Conservation (phyloP, 176 grass and related monocot genomes). For the Ananas comosus region DNA sequence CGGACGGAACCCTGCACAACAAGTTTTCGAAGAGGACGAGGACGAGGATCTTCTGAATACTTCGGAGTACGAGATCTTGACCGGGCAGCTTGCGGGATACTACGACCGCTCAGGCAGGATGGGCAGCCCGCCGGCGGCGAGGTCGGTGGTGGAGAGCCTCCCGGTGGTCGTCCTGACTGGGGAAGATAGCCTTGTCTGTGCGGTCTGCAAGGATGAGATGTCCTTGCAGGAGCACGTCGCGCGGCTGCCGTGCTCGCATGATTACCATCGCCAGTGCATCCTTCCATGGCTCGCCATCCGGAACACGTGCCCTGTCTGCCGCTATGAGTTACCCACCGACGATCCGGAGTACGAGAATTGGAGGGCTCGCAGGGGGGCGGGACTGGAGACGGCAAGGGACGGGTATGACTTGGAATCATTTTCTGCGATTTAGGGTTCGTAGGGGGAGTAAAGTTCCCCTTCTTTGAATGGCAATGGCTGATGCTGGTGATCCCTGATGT, state of each 20-base stretch:
- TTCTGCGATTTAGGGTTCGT: constrained; percentile 18
- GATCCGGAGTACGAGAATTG: constrained; percentile 57
- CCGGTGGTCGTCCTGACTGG: constrained; percentile 26
- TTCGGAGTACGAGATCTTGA: too few relatives aligned
- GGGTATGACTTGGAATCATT: constrained; percentile 8
- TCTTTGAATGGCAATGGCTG: neutral
- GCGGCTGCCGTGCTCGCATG: constrained; percentile 44
- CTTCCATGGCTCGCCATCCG: constrained; percentile 55
- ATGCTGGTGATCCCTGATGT: neutral
- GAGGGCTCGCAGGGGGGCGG: neutral
- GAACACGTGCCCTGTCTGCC: constrained; percentile 63
- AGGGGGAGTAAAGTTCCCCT: constrained; percentile 15
- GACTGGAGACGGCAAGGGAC: constrained; percentile 1
- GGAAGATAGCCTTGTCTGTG: constrained; percentile 24
- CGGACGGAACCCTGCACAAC: too few relatives aligned
- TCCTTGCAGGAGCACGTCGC: constrained; percentile 37
- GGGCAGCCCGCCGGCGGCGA: constrained; percentile 51
- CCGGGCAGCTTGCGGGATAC: constrained; percentile 23
- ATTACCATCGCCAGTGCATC: constrained; percentile 60
- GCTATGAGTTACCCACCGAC: constrained; percentile 65
- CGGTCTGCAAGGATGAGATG: constrained; percentile 70
- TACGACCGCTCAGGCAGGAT: constrained; percentile 3
- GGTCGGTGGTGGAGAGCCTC: constrained; percentile 37
- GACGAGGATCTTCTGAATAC: too few relatives aligned
- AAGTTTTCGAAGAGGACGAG: too few relatives aligned